Percentiles rank a stretch among this genome's conserved stretches.
phyloP scores from a whole-genome alignment of 768 basidiomycete genomes.

The Amanita phalloides region DNA sequence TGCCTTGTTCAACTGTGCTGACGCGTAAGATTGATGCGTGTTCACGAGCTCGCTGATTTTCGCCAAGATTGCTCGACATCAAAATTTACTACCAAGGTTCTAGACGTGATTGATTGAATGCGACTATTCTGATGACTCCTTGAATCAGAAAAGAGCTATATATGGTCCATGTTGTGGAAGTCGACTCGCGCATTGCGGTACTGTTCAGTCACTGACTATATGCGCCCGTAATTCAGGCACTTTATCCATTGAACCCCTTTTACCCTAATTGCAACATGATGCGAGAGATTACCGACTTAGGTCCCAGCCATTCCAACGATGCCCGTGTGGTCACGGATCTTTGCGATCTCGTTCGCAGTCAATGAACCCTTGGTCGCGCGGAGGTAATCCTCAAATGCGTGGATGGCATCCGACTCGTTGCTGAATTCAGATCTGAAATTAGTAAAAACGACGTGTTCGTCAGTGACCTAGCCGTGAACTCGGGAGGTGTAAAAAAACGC shows the following conservation, averaged over 20 bases:
- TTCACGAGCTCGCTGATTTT: neutral
- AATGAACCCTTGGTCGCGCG: conserved; percentile 71
- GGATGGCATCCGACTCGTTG: conserved; percentile 49
- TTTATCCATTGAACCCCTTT: neutral
- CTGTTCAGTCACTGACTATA: neutral
- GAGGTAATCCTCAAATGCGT: conserved; percentile 83
- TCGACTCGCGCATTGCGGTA: neutral
- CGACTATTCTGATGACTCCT: too few species aligned
- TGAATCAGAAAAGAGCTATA: too few species aligned
- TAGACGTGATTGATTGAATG: too few species aligned
- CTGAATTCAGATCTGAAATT: conserved; percentile 46
- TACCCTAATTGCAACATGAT: neutral
- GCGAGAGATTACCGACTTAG: conserved; percentile 14
- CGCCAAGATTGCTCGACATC: too few species aligned
- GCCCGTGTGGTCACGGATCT: conserved; percentile 82
- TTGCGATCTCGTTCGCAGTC: conserved; percentile 81
- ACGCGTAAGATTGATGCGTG: neutral
- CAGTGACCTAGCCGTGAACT: neutral
- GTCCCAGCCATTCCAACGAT: conserved; percentile 84
- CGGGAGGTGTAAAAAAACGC: neutral
- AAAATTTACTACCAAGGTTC: neutral
- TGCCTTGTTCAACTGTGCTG: neutral
- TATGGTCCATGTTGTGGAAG: too few species aligned
- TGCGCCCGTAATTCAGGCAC: neutral
- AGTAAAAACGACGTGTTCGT: neutral